Base-by-base conservation (phyloP, 768 basidiomycete genomes). In the Calocybe cyanea region DNA sequence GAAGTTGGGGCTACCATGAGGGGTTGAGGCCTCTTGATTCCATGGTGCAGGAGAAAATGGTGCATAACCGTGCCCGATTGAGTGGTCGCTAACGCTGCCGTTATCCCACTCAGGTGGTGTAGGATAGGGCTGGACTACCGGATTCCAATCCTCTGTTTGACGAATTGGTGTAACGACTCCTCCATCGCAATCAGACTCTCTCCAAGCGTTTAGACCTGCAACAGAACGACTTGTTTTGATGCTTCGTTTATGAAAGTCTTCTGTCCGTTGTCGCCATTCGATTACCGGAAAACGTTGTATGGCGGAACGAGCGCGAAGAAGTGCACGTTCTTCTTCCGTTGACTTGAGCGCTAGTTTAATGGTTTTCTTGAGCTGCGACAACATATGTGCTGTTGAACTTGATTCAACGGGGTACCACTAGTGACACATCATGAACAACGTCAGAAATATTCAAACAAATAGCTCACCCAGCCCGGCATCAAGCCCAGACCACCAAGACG, bases 351-450 rank as follows among this genome's bases (percentile, higher is more conserved):
- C 93, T 70, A 94, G 75, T 63, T 95, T 95, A 72, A 96, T 85
- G 7, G 93, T 95, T 69, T 95, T 95, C 6, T 87, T 85, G 49
- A 95, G 68, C 62, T 96, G 93, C 10, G 93, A 95, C 59, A 93
- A 70, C 91, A 96, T 90, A 69, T 96, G 93, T 30, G 83, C 85
- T 4, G 92, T 93, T 20, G 93, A 85, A 51, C 73, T 92, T 0
- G 92, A 95, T 68, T 95, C 92, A 32, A 96, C 93, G 39, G 93
- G 93, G 76, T 92, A 95, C 93, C 93, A 96, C 91, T 92, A 52
- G 51, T 6, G 45, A 23, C 25, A 45, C 25, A 50, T 45, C 6
- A 49, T 15, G 5, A 43, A 13, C 34, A 43, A 41, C 38, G 11
- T 13, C 13, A 11, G 17, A 19, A 18, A 35, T 13, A 53, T 8